phyloP scores from a whole-genome alignment of 352 stramenopile species.

The Phytophthora quininea region DNA sequence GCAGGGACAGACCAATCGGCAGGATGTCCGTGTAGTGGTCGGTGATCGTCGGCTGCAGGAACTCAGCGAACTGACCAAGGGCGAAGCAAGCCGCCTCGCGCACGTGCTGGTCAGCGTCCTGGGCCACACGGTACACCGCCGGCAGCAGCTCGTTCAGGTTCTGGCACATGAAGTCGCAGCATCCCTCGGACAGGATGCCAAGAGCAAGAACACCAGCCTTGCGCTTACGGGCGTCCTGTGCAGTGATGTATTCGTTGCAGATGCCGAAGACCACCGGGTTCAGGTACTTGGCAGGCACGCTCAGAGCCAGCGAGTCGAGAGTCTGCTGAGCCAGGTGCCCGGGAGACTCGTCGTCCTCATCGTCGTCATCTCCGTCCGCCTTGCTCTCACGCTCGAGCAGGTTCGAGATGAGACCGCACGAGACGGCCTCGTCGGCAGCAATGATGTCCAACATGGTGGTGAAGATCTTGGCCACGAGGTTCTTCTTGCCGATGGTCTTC shows the following conservation, averaged over 20 bases:
- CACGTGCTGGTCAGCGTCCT: constrained; percentile 93
- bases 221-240: constrained; percentile 87
- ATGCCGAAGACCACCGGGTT: constrained; percentile 77
- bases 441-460: constrained; percentile 88
- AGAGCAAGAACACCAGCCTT: constrained; percentile 97
- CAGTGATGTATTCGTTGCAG: constrained; percentile 91
- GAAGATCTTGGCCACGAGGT: constrained; percentile 85
- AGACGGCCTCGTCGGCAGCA: constrained; percentile 75
- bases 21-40: constrained; percentile 96
- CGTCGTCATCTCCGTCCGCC: constrained; percentile 60
- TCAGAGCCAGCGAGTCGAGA: constrained; percentile 82
- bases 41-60: constrained; percentile 97
- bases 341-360: constrained; percentile 82
- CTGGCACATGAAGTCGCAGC: constrained; percentile 94
- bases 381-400: constrained; percentile 75
- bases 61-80: constrained; percentile 98
- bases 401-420: constrained; percentile 84
- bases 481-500: constrained; percentile 89
- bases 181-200: constrained; percentile 97
- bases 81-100: constrained; percentile 97
- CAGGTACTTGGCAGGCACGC: constrained; percentile 83
- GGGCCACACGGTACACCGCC: constrained; percentile 89
- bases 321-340: constrained; percentile 87
- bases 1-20: constrained; percentile 94
- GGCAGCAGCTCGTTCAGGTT: constrained; percentile 94